Evolutionary conservation across 176 grass and related monocot genomes (phyloP).

Genomic region (Metroxylon sagu): DNA sequence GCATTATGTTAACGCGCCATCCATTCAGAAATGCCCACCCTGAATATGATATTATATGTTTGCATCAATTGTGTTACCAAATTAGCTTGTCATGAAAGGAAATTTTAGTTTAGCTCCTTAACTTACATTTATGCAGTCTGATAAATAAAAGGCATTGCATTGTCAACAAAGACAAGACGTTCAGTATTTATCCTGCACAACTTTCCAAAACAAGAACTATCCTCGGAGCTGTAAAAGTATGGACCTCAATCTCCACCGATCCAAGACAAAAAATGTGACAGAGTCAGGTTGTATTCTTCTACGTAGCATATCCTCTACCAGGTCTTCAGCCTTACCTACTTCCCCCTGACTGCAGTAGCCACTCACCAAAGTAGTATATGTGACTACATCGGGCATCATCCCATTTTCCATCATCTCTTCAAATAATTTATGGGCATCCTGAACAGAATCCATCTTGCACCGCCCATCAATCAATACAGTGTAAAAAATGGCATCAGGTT

Average conservation of each 20-base stretch:
- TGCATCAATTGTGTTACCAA: no score
- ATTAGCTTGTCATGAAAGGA: no score
- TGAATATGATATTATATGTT: no score
- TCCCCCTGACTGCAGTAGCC: constrained; percentile 59
- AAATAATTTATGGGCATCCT: constrained; percentile 45
- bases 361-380: constrained; percentile 57
- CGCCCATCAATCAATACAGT: constrained; percentile 68
- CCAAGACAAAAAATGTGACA: constrained; percentile 37
- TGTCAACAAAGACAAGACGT: no score
- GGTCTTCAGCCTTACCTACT: constrained; percentile 39
- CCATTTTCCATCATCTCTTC: constrained; percentile 57
- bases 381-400: constrained; percentile 41
- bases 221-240: background rate
- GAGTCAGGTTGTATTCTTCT: constrained; percentile 30
- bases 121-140: no score
- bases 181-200: no score
- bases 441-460: constrained; percentile 53
- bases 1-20: no score
- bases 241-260: constrained; percentile 13
- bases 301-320: constrained; percentile 60
- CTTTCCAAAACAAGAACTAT: no score
- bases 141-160: no score
- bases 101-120: no score
- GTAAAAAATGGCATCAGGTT: constrained; percentile 62
- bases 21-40: no score